These are phyloP conservation scores for Aegilops bicornis DNA, from an alignment of 176 grass and related monocot genomes.

Conservation along the genomic window DNA sequence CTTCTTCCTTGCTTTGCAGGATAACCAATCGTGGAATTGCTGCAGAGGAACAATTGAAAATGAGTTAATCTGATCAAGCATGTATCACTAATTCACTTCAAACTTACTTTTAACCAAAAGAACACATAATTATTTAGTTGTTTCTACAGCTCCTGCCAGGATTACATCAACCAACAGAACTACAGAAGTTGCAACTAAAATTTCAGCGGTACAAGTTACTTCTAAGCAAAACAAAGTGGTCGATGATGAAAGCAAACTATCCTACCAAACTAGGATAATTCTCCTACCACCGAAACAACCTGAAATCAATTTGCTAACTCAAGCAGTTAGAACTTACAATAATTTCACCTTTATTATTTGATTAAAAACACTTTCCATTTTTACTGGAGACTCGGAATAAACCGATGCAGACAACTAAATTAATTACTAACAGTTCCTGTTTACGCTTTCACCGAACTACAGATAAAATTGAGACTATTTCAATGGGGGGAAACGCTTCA, in stretches of 20 bases:
- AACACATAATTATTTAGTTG: background rate
- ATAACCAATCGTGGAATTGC: constrained; percentile 97
- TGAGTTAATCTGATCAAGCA: constrained; percentile 2
- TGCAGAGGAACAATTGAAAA: constrained; percentile 41
- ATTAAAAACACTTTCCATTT: background rate
- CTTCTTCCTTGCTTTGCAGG: constrained; percentile 92
- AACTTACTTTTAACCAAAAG: background rate
- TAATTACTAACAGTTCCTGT: background rate
- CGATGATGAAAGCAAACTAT: constrained; percentile 30
- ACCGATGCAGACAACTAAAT: background rate
- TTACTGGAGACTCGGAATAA: constrained; percentile 6
- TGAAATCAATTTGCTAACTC: constrained; percentile 1
- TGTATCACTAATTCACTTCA: background rate
- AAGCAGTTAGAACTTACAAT: background rate
- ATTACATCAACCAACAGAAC: constrained; percentile 26
- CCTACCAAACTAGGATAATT: constrained; percentile 27
- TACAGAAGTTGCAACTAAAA: constrained; percentile 23
- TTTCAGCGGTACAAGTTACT: constrained; percentile 24
- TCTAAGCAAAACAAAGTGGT: constrained; percentile 40
- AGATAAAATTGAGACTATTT: constrained; percentile 10
- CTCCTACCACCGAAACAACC: constrained; percentile 9
- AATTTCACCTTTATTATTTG: constrained; percentile 4
- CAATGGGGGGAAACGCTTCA: background rate
- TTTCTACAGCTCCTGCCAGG: background rate
- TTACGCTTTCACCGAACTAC: background rate